Percentiles rank a stretch among this genome's conserved stretches.
phyloP scores from a whole-genome alignment of 345 rosid genomes.

The Lumnitzera littorea region DNA sequence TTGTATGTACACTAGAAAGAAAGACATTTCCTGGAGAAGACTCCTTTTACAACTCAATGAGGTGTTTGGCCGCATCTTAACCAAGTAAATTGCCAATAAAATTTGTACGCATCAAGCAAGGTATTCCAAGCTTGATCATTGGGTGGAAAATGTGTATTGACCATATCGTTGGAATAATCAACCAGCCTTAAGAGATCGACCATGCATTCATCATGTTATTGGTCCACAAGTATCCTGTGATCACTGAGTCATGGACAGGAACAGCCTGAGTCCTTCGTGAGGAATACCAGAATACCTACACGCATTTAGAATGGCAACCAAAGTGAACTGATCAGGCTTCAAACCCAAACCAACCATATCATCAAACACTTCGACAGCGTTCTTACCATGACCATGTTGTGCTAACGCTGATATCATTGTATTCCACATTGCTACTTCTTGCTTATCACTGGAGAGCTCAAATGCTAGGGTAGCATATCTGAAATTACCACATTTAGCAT shows the following conservation, averaged over 20 bases:
- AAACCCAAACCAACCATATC: constrained; percentile 42
- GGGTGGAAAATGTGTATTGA: constrained; percentile 43
- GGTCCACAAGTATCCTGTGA: constrained; percentile 45
- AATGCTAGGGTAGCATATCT: constrained; percentile 45
- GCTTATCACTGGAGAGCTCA: constrained; percentile 27
- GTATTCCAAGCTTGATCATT: constrained; percentile 42
- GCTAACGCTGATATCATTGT: constrained; percentile 77
- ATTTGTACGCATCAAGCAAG: constrained; percentile 46
- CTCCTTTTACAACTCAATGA: constrained; percentile 37
- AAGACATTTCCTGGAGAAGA: constrained; percentile 54
- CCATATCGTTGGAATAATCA: constrained; percentile 43
- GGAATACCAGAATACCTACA: constrained; percentile 69
- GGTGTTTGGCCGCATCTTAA: constrained; percentile 47
- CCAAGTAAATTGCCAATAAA: constrained; percentile 49
- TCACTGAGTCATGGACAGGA: constrained; percentile 34
- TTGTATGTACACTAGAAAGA: constrained; percentile 43
- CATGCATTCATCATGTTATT: constrained; percentile 71
- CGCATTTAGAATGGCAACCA: constrained; percentile 52
- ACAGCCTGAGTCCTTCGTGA: constrained; percentile 51
- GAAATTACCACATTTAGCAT: constrained; percentile 62
- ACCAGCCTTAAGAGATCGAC: constrained; percentile 70
- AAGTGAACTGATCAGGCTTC: constrained; percentile 53
- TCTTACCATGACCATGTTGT: constrained; percentile 63
- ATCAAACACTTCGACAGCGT: constrained; percentile 38
- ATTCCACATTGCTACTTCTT: constrained; percentile 62